These are phyloP conservation scores for Fusarium drepaniforme DNA, from an alignment of 2,329 filamentous ascomycete species.

Conservation along the genomic window DNA sequence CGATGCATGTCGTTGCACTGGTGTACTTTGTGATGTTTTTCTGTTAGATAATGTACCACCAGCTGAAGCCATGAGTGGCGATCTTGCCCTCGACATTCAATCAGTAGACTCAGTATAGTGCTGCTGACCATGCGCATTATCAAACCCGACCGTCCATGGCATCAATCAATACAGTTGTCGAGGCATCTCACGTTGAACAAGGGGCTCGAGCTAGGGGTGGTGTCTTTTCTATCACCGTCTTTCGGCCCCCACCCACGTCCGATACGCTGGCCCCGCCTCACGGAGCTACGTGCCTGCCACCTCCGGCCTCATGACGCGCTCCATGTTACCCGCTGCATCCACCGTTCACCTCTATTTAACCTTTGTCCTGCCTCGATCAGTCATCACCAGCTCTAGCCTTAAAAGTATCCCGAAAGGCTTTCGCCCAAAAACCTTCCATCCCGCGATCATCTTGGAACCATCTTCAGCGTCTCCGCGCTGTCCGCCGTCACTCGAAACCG, in stretches of 20 bases:
- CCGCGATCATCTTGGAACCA: neutral
- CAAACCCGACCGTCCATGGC: neutral
- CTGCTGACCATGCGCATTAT: neutral
- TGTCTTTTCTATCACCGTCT: neutral
- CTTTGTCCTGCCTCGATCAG: constrained; percentile 1
- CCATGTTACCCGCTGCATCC: constrained; percentile 12
- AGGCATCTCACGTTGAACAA: neutral
- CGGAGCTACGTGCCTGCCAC: constrained; percentile 15
- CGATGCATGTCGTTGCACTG: neutral
- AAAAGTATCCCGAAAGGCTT: neutral
- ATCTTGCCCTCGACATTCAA: neutral
- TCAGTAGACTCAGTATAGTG: neutral
- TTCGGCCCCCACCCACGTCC: constrained; percentile 12
- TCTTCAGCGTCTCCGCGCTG: neutral
- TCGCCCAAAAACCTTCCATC: neutral
- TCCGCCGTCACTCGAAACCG: neutral
- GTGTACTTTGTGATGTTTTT: neutral
- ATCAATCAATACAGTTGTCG: neutral
- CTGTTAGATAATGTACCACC: neutral
- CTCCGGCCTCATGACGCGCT: constrained; percentile 42
- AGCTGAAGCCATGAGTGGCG: neutral
- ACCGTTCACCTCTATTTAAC: constrained; percentile 11
- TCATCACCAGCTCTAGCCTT: constrained; percentile 6
- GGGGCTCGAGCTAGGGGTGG: neutral
- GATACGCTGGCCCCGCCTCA: constrained; percentile 23